Conservation (phyloP, 768 basidiomycete genomes). For the Boletellus ananas region DNA sequence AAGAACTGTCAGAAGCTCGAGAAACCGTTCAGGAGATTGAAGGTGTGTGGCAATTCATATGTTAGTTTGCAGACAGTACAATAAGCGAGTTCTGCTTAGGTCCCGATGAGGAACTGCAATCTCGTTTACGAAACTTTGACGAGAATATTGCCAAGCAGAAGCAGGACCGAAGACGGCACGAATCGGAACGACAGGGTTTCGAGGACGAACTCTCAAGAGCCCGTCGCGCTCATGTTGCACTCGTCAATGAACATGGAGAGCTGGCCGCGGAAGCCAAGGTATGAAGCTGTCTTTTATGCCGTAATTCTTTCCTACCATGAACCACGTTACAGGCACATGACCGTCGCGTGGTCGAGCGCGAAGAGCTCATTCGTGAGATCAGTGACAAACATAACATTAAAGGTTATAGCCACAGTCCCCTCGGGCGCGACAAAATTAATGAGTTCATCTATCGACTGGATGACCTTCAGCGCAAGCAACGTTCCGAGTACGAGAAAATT, state of each 20-base stretch:
- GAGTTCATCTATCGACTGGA: slow-evolving; percentile 69
- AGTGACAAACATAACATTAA: slow-evolving; percentile 65
- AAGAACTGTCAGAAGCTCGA: slow-evolving; percentile 58
- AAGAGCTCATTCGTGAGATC: slow-evolving; percentile 68
- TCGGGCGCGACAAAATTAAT: slow-evolving; percentile 66
- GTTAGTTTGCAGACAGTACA: no score
- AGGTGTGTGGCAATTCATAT: slow-evolving; percentile 36
- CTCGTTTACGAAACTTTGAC: slow-evolving; percentile 55
- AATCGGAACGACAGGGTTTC: slow-evolving; percentile 53
- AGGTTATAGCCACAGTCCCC: slow-evolving; percentile 66
- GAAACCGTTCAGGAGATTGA: slow-evolving; percentile 63
- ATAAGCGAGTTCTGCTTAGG: slow-evolving; percentile 38
- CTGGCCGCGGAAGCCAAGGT: slow-evolving; percentile 75
- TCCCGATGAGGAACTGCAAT: slow-evolving; percentile 66
- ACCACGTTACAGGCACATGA: slow-evolving; percentile 58
- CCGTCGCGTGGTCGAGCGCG: slow-evolving; percentile 63
- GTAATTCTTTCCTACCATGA: background rate
- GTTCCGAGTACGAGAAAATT: slow-evolving; percentile 59
- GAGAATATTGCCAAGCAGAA: slow-evolving; percentile 51
- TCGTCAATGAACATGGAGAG: slow-evolving; percentile 61
- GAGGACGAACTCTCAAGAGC: slow-evolving; percentile 54
- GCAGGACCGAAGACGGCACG: slow-evolving; percentile 44
- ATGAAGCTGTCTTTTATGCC: background rate
- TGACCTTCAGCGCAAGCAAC: slow-evolving; percentile 60
- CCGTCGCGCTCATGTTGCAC: slow-evolving; percentile 50